phyloP scores from a whole-genome alignment of 1,284 basidiomycete genomes.

The Mycosarcoma mackinlayi region DNA sequence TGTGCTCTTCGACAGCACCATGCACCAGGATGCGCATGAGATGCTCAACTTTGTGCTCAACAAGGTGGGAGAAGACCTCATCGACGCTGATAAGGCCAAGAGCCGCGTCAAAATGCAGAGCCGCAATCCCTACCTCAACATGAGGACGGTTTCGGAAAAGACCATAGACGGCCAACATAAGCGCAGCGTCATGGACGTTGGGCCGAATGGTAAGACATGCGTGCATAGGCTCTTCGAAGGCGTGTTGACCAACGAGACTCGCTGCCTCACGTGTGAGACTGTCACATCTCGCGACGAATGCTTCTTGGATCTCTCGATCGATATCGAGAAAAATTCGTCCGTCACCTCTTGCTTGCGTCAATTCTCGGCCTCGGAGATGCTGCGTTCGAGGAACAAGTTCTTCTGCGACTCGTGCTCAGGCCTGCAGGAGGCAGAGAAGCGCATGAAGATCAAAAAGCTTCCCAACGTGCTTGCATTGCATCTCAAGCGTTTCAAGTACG shows the following conservation, averaged over 20 bases:
- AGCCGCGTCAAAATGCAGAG: constrained; percentile 41
- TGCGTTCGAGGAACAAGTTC: constrained; percentile 97
- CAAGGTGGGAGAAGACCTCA: constrained; percentile 90
- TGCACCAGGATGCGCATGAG: constrained; percentile 89
- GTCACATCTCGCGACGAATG: constrained; percentile 94
- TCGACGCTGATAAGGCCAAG: constrained; percentile 70
- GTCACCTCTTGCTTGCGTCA: constrained; percentile 93
- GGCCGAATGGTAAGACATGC: constrained; percentile 75
- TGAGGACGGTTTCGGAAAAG: constrained; percentile 18
- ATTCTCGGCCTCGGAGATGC: constrained; percentile 97
- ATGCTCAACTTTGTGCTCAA: constrained; percentile 95
- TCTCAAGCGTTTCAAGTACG: constrained; percentile 97
- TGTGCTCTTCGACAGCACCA: constrained; percentile 62
- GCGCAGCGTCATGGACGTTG: constrained; percentile 53
- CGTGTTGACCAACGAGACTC: constrained; percentile 91
- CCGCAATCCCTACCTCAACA: constrained; percentile 37
- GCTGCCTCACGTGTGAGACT: constrained; percentile 91
- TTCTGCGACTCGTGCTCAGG: constrained; percentile 97
- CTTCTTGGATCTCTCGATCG: constrained; percentile 96
- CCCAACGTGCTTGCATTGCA: constrained; percentile 94
- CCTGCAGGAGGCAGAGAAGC: constrained; percentile 95
- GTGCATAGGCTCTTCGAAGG: constrained; percentile 95
- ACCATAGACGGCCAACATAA: constrained; percentile 54
- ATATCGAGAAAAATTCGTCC: constrained; percentile 96
- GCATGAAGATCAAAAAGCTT: constrained; percentile 97